These are phyloP conservation scores for Crithidia fasciculata DNA, from an alignment of 208 protist genomes.

Conservation along the genomic window DNA sequence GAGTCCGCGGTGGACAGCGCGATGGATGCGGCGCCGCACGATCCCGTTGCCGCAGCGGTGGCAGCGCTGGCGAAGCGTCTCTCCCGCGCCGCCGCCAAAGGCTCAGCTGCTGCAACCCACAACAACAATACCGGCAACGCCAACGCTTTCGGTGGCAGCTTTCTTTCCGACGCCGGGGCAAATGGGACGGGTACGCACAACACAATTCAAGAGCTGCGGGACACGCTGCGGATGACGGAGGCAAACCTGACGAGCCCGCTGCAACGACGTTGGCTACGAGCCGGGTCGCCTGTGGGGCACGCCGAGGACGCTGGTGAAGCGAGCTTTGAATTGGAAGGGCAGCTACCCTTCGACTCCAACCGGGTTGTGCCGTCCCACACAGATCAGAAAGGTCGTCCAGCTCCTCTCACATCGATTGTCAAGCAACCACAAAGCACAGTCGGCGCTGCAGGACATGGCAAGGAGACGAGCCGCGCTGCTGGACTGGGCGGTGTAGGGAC, in stretches of 20 bases:
- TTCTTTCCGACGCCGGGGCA: not conserved
- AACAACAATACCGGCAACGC: not conserved
- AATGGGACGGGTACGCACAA: conserved; percentile 12
- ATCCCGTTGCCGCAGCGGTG: not conserved
- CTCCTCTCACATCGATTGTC: not conserved
- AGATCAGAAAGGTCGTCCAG: no score
- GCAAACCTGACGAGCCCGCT: not conserved
- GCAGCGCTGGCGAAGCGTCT: conserved; percentile 3
- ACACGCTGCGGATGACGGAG: conserved; percentile 26
- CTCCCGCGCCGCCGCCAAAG: not conserved
- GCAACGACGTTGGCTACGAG: not conserved
- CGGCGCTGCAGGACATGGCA: not conserved
- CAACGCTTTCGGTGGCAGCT: not conserved
- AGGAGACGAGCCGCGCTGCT: not conserved
- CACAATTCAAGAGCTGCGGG: conserved; percentile 28
- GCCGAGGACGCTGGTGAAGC: not conserved
- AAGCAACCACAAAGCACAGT: not conserved
- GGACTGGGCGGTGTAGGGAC: conserved; percentile 12
- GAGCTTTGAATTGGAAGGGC: not conserved
- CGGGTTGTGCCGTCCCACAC: no score
- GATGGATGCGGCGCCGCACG: not conserved
- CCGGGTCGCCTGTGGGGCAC: no score
- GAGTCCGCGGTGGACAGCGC: not conserved
- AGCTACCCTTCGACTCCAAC: not conserved
- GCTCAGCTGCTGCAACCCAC: not conserved